Conservation (phyloP, 2,329 filamentous ascomycete species). For the Diaporthe ilicicola region DNA sequence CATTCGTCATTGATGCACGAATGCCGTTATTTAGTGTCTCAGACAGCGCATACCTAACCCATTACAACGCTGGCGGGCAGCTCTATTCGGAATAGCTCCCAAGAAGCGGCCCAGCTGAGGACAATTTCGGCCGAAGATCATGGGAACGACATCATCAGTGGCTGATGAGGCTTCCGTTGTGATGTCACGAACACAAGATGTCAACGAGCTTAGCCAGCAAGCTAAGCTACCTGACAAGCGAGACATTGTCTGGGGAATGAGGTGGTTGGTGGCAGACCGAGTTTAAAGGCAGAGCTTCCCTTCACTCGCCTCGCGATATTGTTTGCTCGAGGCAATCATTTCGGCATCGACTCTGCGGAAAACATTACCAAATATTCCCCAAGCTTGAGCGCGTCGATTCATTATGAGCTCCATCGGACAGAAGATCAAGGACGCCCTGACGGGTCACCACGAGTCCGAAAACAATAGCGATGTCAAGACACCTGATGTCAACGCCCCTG, state of each 20-base stretch:
- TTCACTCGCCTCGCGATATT: neutral
- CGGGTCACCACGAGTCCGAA: constrained; percentile 9
- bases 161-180: neutral
- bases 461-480: constrained; percentile 12
- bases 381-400: neutral
- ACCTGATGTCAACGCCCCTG: neutral
- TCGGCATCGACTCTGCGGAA: too few relatives aligned
- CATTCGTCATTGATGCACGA: constrained; percentile 26
- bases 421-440: constrained; percentile 29
- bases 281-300: neutral
- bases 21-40: constrained; percentile 21
- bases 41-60: constrained; percentile 8
- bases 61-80: constrained; percentile 2
- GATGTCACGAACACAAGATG: constrained; percentile 22
- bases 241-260: neutral
- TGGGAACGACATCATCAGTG: neutral
- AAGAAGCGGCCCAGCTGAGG: constrained; percentile 24
- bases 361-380: too few relatives aligned
- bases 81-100: neutral
- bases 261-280: neutral
- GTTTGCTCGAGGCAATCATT: neutral
- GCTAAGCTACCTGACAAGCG: neutral
- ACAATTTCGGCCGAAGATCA: neutral
- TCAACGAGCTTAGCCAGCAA: constrained; percentile 8
- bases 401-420: constrained; percentile 28